Evolutionary conservation across 108 stramenopile genomes (phyloP), one percentile per base, ranked within the genome.

Genomic region (Nitzschia sp.): DNA sequence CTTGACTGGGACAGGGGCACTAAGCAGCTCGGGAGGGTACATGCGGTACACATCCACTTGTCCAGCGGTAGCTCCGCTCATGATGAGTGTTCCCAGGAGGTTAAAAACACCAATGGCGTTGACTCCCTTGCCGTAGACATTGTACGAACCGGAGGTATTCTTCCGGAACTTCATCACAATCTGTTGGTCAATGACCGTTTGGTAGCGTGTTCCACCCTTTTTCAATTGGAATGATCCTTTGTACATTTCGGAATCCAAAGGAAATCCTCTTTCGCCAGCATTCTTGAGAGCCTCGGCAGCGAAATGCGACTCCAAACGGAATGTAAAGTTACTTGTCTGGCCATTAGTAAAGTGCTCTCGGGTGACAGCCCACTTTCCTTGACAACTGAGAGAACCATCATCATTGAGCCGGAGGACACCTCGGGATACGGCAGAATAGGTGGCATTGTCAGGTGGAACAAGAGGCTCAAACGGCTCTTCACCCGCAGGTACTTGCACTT

Each of bases 71-170:
- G 82, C 78, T 25, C 90, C 86, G 38, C 72, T 81, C 51, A 82
- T 62, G 29, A 92, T 79, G 42, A 89, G 71, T 1, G 83, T 89
- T 10, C 90, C 90, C 7, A 81, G 44, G 20, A 89, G 64, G 58
- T 80, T 72, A 64, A 89, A 92, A 39, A 58, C 67, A 0, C 91
- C 91, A 52, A 87, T 87, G n/a, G 66, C 60, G 48, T 89, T 88
- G n/a, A 82, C 63, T n/a, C 92, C 92, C 71, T 81, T 85, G 21
- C 89, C 92, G 57, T 92, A 81, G 9, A 92, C 86, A 55, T 92
- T 92, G 72, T 70, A 92, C 43, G 82, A 85, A 20, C 90, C 90
- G 20, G 71, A 63, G n/a, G 73, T 70, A 57, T 89, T 92, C 57
- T 85, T 77, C 44, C 84, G 63, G 75, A 87, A 92, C 54, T 82